These are phyloP conservation scores for Saxispiralis lemnorum DNA, from an alignment of 495 filamentous ascomycete genomes.

Conservation along the genomic window DNA sequence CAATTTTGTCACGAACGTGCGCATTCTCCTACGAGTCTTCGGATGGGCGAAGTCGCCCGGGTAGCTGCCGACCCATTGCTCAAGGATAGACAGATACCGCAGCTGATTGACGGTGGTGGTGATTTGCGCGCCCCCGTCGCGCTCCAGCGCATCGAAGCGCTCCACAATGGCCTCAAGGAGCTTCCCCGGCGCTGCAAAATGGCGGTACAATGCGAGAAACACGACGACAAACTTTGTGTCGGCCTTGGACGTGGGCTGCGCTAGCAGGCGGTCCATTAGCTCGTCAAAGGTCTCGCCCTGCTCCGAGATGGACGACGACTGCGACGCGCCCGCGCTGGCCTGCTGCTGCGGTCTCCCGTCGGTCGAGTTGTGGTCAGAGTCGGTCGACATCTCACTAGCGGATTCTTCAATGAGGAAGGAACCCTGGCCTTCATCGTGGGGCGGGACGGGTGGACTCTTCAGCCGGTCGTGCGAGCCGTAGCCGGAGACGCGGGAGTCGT, in stretches of 20 bases:
- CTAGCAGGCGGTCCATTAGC: slow-evolving; percentile 69
- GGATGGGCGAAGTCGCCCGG: slow-evolving; percentile 81
- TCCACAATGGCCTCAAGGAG: slow-evolving; percentile 56
- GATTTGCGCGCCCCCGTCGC: slow-evolving; percentile 37
- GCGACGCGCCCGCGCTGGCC: not conserved
- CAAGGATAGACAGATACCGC: slow-evolving; percentile 63
- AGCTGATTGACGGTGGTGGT: slow-evolving; percentile 62
- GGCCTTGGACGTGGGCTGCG: slow-evolving; percentile 61
- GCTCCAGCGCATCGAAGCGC: slow-evolving; percentile 47
- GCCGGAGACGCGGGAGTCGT: slow-evolving; percentile 13
- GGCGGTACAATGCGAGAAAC: slow-evolving; percentile 88
- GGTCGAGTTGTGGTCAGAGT: slow-evolving; percentile 10
- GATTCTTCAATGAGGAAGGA: slow-evolving; percentile 23
- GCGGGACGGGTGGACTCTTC: not conserved
- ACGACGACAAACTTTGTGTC: slow-evolving; percentile 72
- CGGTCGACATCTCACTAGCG: slow-evolving; percentile 16
- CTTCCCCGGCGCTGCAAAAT: slow-evolving; percentile 66
- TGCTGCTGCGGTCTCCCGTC: slow-evolving; percentile 3
- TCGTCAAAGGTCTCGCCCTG: slow-evolving; percentile 53
- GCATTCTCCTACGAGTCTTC: slow-evolving; percentile 49
- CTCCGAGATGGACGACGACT: slow-evolving; percentile 5
- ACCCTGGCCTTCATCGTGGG: slow-evolving; percentile 9
- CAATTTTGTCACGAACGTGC: slow-evolving; percentile 52
- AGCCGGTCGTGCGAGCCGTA: slow-evolving; percentile 6
- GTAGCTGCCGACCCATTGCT: slow-evolving; percentile 78